Evolutionary conservation across 257 asterid species (phyloP).

Genomic region (Cinchona pubescens): DNA sequence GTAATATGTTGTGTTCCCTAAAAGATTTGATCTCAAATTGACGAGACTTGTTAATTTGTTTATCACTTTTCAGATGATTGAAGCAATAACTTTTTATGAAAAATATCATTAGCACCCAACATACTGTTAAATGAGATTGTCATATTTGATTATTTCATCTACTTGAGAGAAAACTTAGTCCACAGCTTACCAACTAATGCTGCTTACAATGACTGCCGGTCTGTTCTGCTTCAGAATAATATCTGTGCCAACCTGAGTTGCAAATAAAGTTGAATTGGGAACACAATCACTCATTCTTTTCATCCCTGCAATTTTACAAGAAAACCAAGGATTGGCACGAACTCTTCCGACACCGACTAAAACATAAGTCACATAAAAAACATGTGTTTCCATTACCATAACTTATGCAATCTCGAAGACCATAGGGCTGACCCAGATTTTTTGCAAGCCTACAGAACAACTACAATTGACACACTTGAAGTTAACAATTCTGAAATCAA

Average conservation of each 20-base stretch:
- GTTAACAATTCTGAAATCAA: conserved; percentile 27
- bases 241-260: conserved; percentile 54
- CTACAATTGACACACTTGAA: conserved; percentile 42
- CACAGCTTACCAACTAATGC: conserved; percentile 84
- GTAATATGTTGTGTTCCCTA: background rate
- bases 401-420: conserved; percentile 70
- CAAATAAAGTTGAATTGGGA: conserved; percentile 56
- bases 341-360: conserved; percentile 17
- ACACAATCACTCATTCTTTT: conserved; percentile 31
- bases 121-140: background rate
- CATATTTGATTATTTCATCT: background rate
- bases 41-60: background rate
- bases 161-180: conserved; percentile 15
- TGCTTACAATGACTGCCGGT: conserved; percentile 91
- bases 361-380: conserved; percentile 15
- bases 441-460: conserved; percentile 74
- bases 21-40: conserved; percentile 2
- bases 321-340: conserved; percentile 14
- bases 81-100: background rate
- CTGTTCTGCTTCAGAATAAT: conserved; percentile 63
- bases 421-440: conserved; percentile 53
- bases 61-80: background rate
- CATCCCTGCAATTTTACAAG: conserved; percentile 37
- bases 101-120: no score
- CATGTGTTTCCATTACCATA: conserved; percentile 46